Evolutionary conservation across 176 grass and related monocot genomes (phyloP).

Genomic region (Phragmites australis): DNA sequence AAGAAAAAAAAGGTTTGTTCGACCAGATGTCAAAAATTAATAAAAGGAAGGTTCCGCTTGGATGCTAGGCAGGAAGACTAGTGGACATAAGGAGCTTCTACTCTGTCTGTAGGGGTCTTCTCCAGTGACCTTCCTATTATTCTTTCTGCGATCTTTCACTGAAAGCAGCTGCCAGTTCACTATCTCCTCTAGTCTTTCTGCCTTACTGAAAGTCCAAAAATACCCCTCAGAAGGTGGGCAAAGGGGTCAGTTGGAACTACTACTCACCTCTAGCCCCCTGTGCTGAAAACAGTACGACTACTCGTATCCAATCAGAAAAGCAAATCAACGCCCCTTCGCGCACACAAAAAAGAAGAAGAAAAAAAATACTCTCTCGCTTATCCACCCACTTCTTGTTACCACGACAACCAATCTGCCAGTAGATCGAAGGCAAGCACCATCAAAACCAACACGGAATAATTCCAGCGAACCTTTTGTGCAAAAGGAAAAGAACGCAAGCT

Average conservation of each 20-base stretch:
- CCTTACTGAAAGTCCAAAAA: conserved; percentile 29
- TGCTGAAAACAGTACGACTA: conserved; percentile 1
- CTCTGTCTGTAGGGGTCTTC: background rate
- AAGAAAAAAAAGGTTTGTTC: background rate
- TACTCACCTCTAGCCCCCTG: background rate
- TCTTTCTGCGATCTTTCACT: background rate
- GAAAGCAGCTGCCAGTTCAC: background rate
- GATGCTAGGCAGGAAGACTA: background rate
- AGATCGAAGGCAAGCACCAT: conserved; percentile 36
- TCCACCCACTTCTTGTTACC: background rate
- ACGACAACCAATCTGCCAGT: conserved; percentile 23
- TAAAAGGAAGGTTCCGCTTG: background rate
- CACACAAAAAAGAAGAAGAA: background rate
- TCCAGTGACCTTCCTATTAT: background rate
- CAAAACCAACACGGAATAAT: background rate
- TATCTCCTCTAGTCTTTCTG: background rate
- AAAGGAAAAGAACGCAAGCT: conserved; percentile 8
- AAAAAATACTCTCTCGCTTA: conserved; percentile 3
- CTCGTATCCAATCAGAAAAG: conserved; percentile 26
- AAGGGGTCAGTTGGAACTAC: conserved; percentile 14
- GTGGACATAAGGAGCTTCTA: no score
- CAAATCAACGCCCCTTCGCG: background rate
- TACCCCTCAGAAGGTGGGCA: conserved; percentile 29
- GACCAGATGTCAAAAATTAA: background rate
- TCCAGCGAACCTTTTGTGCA: background rate